phyloP scores from a whole-genome alignment of 805 yeast genomes.

The Clavispora fructus region DNA sequence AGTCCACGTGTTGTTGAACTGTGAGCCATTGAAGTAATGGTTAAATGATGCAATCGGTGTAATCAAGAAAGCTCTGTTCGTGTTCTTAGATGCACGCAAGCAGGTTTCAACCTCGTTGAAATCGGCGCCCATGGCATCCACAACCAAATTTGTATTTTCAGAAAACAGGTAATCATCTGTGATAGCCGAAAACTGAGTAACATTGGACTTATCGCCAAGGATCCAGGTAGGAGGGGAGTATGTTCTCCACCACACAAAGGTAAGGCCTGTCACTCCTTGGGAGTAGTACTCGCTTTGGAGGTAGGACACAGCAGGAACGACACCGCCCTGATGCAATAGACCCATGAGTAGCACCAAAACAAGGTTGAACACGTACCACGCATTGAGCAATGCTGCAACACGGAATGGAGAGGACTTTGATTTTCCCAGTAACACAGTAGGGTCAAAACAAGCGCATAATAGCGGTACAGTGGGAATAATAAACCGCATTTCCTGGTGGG shows the following conservation, averaged over 20 bases:
- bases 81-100: conserved; percentile 10
- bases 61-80: conserved; percentile 19
- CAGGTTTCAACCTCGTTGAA: conserved; percentile 16
- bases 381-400: conserved; percentile 28
- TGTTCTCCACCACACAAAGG: conserved; percentile 86
- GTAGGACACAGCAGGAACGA: conserved; percentile 57
- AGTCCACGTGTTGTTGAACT: conserved; percentile 26
- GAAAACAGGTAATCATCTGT: conserved; percentile 9
- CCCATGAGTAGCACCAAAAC: conserved; percentile 67
- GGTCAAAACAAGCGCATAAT: conserved; percentile 50
- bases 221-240: conserved; percentile 93
- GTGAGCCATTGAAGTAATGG: conserved; percentile 36
- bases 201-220: conserved; percentile 28
- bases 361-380: conserved; percentile 65
- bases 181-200: conserved; percentile 12
- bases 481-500: conserved; percentile 94
- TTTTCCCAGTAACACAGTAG: neutral
- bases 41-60: conserved; percentile 38
- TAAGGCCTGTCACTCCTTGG: conserved; percentile 13
- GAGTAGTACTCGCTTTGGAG: conserved; percentile 15
- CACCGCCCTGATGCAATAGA: conserved; percentile 83
- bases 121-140: conserved; percentile 50
- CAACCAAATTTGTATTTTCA: conserved; percentile 13
- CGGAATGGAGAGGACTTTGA: neutral
- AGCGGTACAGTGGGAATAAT: conserved; percentile 75